Conservation (phyloP, 192 early-diverging fungal genomes). For the Piromyces sp. region DNA sequence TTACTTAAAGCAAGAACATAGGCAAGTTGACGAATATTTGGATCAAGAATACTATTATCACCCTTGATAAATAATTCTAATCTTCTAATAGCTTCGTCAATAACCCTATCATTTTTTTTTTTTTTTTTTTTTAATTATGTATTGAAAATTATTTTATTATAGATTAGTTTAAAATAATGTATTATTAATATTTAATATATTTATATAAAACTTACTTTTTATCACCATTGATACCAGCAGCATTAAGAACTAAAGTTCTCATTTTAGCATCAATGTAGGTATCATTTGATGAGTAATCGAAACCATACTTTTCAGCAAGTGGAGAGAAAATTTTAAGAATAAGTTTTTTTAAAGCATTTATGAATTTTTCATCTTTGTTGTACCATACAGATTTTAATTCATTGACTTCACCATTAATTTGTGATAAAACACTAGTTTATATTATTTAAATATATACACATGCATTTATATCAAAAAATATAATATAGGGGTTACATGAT, state of each 20-base stretch:
- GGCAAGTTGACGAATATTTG: background rate
- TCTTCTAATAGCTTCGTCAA: background rate
- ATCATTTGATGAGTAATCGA: background rate
- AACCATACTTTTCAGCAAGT: background rate
- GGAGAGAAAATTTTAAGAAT: background rate
- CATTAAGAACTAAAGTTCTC: background rate
- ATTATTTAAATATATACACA: no score
- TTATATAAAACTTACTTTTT: background rate
- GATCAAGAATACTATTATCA: background rate
- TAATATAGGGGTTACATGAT: no score
- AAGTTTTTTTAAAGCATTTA: background rate
- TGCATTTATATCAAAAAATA: no score
- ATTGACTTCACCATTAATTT: background rate
- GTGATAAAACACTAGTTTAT: background rate
- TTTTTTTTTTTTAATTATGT: no score
- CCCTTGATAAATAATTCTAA: background rate
- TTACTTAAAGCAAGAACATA: background rate
- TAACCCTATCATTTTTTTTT: background rate
- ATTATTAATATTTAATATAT: no score
- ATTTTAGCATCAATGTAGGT: background rate
- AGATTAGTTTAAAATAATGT: no score
- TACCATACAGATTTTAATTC: background rate
- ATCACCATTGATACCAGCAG: background rate
- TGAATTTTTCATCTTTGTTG: background rate
- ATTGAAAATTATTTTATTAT: no score